Evolutionary conservation across 768 basidiomycete genomes (phyloP).

Genomic region (Boletus rufocinnamomeus): DNA sequence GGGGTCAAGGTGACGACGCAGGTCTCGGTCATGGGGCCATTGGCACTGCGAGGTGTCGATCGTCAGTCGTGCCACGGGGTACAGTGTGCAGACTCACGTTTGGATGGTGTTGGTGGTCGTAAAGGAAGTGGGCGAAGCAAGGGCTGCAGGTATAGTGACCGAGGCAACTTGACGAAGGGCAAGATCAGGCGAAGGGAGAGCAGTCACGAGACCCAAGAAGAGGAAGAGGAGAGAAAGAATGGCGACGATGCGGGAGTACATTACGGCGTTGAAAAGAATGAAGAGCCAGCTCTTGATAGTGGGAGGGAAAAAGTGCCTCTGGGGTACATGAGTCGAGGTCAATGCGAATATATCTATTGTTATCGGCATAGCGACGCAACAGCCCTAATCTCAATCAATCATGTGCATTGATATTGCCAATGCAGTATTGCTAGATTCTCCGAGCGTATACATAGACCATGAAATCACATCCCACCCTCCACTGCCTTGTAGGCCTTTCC

Average conservation of each 20-base stretch:
- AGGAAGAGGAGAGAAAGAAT: slow-evolving; percentile 29
- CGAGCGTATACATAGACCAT: background rate
- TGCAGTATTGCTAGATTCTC: background rate
- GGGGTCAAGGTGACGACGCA: slow-evolving; percentile 60
- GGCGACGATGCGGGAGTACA: slow-evolving; percentile 23
- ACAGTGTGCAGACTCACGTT: slow-evolving; percentile 38
- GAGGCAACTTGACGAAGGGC: slow-evolving; percentile 27
- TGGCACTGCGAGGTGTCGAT: slow-evolving; percentile 36
- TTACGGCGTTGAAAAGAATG: slow-evolving; percentile 26
- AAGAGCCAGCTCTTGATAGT: slow-evolving; percentile 43
- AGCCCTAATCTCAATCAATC: slow-evolving; percentile 3
- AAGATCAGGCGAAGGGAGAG: slow-evolving; percentile 26
- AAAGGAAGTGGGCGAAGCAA: slow-evolving; percentile 37
- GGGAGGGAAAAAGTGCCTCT: slow-evolving; percentile 33
- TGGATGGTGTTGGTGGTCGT: slow-evolving; percentile 39
- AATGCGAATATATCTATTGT: background rate
- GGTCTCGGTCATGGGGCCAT: slow-evolving; percentile 56
- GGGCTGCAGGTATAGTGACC: slow-evolving; percentile 20
- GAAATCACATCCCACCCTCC: slow-evolving; percentile 58
- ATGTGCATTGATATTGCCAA: background rate
- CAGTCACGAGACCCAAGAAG: slow-evolving; percentile 29
- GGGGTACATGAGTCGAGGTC: slow-evolving; percentile 23
- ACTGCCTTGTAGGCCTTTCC: slow-evolving; percentile 87
- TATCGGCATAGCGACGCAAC: slow-evolving; percentile 24
- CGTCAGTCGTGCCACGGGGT: background rate